These are phyloP conservation scores for Quercus lobata DNA, from an alignment of 331 rosid genomes.

Conservation along the genomic window DNA sequence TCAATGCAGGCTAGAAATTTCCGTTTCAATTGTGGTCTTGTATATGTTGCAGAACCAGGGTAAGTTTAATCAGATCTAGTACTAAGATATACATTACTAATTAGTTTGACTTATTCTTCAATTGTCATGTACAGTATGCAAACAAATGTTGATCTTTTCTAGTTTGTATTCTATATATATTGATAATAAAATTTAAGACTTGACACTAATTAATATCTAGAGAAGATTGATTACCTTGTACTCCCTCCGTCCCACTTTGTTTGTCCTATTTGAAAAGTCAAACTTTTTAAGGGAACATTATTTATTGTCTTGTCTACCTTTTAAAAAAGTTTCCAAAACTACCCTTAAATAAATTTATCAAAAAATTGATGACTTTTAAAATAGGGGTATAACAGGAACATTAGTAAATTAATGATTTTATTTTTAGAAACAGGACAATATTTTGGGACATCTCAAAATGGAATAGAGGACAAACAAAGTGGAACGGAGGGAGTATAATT, in stretches of 20 bases:
- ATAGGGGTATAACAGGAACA: no score
- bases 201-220: neutral
- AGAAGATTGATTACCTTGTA: neutral
- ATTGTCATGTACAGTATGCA: conserved; percentile 6
- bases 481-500: neutral
- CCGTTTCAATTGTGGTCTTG: conserved; percentile 91
- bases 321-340: no score
- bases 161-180: conserved; percentile 7
- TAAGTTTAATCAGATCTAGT: conserved; percentile 33
- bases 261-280: no score
- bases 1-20: conserved; percentile 91
- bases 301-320: no score
- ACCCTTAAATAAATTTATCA: no score
- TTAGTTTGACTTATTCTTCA: neutral
- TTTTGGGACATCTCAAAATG: no score
- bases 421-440: no score
- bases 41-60: conserved; percentile 96
- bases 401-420: no score
- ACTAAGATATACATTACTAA: neutral
- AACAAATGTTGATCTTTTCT: conserved; percentile 4
- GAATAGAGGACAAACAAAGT: no score
- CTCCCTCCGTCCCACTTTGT: no score
- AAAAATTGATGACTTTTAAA: no score
- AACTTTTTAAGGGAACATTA: no score
- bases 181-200: conserved; percentile 7